Conservation (phyloP, 441 rosid genomes). For the Capsella rubella region DNA sequence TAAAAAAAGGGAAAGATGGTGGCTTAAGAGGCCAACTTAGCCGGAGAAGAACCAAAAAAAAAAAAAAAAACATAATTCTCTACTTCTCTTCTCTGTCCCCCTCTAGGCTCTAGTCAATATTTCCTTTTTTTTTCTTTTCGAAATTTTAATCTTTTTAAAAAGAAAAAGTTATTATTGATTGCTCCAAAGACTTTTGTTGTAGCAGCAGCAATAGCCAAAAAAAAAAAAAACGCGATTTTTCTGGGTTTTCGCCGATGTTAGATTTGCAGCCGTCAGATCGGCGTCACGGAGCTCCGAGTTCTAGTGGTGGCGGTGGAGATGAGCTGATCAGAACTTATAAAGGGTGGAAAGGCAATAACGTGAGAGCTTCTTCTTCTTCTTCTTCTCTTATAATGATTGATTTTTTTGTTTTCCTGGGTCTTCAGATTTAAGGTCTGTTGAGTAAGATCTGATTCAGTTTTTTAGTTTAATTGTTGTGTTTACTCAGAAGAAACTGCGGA, state of each 20-base stretch:
- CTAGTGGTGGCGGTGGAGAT: conserved; percentile 40
- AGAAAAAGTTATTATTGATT: background rate
- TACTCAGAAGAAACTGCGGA: background rate
- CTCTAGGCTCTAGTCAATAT: conserved; percentile 9
- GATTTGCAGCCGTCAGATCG: conserved; percentile 65
- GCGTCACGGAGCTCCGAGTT: conserved; percentile 49
- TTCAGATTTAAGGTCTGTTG: conserved; percentile 27
- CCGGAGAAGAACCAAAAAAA: background rate
- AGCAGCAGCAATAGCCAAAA: background rate
- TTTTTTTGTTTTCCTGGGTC: conserved; percentile 14
- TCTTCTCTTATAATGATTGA: conserved; percentile 4
- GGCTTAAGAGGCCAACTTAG: conserved; percentile 31
- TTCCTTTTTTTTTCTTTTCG: background rate
- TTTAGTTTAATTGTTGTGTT: conserved; percentile 11
- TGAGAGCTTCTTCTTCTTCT: conserved; percentile 53
- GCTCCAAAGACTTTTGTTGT: conserved; percentile 1
- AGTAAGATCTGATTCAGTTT: conserved; percentile 40
- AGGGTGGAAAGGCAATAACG: conserved; percentile 92
- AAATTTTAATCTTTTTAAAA: background rate
- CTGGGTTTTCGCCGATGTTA: conserved; percentile 47
- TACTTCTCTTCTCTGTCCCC: too few species aligned
- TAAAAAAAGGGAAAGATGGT: conserved; percentile 24
- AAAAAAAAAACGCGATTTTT: conserved; percentile 22
- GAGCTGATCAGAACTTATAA: conserved; percentile 65
- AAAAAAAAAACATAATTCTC: conserved; percentile 13